These are phyloP conservation scores for Vanderwaltozyma tropicalis DNA, from an alignment of 805 yeast species.

Conservation along the genomic window DNA sequence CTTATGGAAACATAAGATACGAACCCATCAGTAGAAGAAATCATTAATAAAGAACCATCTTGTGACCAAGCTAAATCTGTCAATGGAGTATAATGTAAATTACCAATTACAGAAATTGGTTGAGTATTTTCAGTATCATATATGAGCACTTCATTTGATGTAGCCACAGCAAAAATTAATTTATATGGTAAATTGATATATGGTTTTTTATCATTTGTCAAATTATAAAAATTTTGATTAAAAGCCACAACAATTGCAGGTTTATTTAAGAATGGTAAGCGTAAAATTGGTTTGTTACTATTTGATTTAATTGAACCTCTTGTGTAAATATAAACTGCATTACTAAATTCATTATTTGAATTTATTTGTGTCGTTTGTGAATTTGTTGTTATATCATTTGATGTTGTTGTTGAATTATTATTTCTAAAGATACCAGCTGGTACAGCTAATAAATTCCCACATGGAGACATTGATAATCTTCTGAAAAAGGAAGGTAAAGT, in stretches of 20 bases:
- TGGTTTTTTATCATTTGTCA: conserved; percentile 2
- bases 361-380: conserved; percentile 24
- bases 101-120: conserved; percentile 67
- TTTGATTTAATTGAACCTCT: conserved; percentile 44
- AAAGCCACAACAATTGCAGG: conserved; percentile 81
- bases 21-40: conserved; percentile 88
- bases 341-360: conserved; percentile 35
- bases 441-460: conserved; percentile 69
- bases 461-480: conserved; percentile 77
- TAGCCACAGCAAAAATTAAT: conserved; percentile 85
- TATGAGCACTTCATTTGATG: conserved; percentile 71
- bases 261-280: conserved; percentile 66
- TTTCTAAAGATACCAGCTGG: conserved; percentile 61
- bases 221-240: conserved; percentile 50
- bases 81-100: conserved; percentile 77
- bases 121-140: conserved; percentile 65
- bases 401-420: background rate
- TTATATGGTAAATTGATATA: conserved; percentile 60
- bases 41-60: conserved; percentile 60
- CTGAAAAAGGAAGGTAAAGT: conserved; percentile 85
- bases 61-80: conserved; percentile 82
- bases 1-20: conserved; percentile 55
- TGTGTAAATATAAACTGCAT: conserved; percentile 73
- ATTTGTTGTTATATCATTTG: conserved; percentile 7
- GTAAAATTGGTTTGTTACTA: conserved; percentile 59